phyloP scores from a whole-genome alignment of 2,329 filamentous ascomycete genomes.

The Pyrenophora graminea region DNA sequence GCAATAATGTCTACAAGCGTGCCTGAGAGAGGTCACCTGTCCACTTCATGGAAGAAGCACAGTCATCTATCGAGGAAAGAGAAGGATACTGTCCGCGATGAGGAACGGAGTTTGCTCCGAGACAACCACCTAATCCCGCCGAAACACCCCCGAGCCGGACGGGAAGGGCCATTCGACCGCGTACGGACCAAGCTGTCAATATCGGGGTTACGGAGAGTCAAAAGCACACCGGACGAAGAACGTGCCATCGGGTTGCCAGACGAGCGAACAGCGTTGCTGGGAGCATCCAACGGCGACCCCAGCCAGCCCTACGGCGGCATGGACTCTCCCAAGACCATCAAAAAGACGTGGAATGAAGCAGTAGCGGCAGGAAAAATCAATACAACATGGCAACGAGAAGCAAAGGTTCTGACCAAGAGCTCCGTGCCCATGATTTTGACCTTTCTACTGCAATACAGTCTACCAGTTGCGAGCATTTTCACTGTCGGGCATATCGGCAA shows the following conservation, averaged over 20 bases:
- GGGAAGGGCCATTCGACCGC: slow-evolving; percentile 32
- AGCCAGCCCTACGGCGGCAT: slow-evolving; percentile 51
- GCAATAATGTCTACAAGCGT: slow-evolving; percentile 66
- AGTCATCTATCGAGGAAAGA: slow-evolving; percentile 58
- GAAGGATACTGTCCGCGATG: slow-evolving; percentile 57
- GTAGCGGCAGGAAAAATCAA: slow-evolving; percentile 79
- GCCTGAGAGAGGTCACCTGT: slow-evolving; percentile 42
- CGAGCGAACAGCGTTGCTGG: slow-evolving; percentile 57
- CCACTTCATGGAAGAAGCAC: slow-evolving; percentile 36
- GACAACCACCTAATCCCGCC: slow-evolving; percentile 64
- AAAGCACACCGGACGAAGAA: slow-evolving; percentile 42
- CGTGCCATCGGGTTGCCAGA: slow-evolving; percentile 25
- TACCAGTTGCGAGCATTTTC: slow-evolving; percentile 55
- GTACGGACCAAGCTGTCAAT: slow-evolving; percentile 38
- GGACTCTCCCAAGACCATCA: slow-evolving; percentile 53
- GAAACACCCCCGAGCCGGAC: slow-evolving; percentile 51
- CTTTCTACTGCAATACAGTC: slow-evolving; percentile 54
- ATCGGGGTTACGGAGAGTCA: slow-evolving; percentile 33
- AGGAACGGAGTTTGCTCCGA: slow-evolving; percentile 62
- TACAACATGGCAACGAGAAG: slow-evolving; percentile 89
- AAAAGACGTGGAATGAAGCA: slow-evolving; percentile 64
- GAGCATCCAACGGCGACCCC: slow-evolving; percentile 41
- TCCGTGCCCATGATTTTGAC: slow-evolving; percentile 52
- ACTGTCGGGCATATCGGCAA: slow-evolving; percentile 57
- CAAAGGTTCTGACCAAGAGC: slow-evolving; percentile 71